A percentile compares a stretch with the other conserved stretches of the same genome.
Evolutionary conservation across 441 rosid genomes (phyloP).

Genomic region (Metrosideros polymorpha): DNA sequence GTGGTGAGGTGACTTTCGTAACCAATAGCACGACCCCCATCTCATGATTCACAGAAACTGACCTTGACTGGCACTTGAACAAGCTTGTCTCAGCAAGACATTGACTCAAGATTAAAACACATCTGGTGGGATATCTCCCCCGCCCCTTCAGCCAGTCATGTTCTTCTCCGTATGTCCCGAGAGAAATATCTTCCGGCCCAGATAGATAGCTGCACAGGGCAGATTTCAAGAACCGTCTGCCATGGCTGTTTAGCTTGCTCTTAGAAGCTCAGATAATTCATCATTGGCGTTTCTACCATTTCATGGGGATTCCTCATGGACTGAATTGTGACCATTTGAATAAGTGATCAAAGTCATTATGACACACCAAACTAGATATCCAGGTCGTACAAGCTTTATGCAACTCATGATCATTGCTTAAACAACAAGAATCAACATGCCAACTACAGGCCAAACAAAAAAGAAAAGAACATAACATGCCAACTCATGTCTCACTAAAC

Average conservation of each 20-base stretch:
- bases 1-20: too few relatives aligned
- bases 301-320: neutral
- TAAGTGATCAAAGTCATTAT: neutral
- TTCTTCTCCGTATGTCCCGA: neutral
- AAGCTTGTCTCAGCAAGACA: neutral
- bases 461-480: too few relatives aligned
- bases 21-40: too few relatives aligned
- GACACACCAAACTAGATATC: neutral
- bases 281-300: neutral
- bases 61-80: neutral
- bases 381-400: neutral
- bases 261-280: neutral
- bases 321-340: neutral
- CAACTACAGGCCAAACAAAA: neutral
- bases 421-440: neutral
- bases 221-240: neutral
- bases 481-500: neutral
- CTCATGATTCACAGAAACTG: neutral
- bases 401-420: neutral
- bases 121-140: neutral
- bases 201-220: neutral
- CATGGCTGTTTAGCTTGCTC: neutral
- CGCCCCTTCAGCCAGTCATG: neutral
- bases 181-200: neutral
- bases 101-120: neutral